These are phyloP conservation scores for Microcos paniculata DNA, from an alignment of 345 rosid genomes.

Conservation along the genomic window DNA sequence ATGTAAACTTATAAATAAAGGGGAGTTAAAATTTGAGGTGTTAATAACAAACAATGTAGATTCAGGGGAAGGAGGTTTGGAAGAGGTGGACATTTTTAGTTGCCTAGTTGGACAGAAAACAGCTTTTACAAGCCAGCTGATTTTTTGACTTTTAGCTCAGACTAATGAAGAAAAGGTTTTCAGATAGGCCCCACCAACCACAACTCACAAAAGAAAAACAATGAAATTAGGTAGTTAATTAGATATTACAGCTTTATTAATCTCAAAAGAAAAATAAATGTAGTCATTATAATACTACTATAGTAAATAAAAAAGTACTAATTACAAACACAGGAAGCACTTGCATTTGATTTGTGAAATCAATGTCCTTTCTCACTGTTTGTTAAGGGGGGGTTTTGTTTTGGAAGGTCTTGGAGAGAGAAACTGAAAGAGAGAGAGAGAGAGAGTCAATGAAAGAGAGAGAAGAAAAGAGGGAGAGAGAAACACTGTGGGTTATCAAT, in stretches of 20 bases:
- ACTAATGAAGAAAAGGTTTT: not conserved
- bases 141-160: slow-evolving; percentile 41
- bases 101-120: slow-evolving; percentile 36
- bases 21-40: not conserved
- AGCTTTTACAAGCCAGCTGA: slow-evolving; percentile 49
- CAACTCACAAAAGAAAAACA: slow-evolving; percentile 4
- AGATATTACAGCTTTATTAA: not conserved
- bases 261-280: not conserved
- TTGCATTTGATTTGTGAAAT: slow-evolving; percentile 37
- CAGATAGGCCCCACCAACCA: slow-evolving; percentile 16
- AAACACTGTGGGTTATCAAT: slow-evolving; percentile 24
- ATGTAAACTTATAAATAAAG: not conserved
- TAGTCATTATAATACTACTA: not conserved
- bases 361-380: slow-evolving; percentile 59
- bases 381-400: slow-evolving; percentile 21
- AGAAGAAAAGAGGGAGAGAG: slow-evolving; percentile 3
- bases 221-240: slow-evolving; percentile 3
- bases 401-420: slow-evolving; percentile 24
- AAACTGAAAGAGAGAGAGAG: slow-evolving; percentile 25
- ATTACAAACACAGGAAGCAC: slow-evolving; percentile 5
- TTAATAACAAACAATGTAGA: not conserved
- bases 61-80: not conserved
- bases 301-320: too few species aligned
- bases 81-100: not conserved
- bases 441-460: slow-evolving; percentile 20